These are phyloP conservation scores for Penicillium herquei DNA, from an alignment of 495 filamentous ascomycete genomes.

Conservation along the genomic window DNA sequence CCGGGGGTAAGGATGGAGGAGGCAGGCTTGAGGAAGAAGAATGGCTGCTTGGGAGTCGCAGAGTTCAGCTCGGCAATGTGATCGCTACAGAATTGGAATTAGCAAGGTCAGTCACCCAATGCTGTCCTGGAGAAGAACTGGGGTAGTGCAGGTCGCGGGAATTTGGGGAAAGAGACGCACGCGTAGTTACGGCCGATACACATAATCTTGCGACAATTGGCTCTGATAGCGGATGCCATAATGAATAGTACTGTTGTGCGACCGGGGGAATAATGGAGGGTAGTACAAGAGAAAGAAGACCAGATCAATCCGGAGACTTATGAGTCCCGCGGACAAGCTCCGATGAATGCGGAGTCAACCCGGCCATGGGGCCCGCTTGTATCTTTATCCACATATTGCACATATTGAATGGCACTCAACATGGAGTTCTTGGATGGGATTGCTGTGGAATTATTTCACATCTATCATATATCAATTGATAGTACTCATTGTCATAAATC, in stretches of 20 bases:
- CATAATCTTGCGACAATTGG: slow-evolving; percentile 80
- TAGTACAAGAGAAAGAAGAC: not conserved
- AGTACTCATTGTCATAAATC: too few species aligned
- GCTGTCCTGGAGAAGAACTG: not conserved
- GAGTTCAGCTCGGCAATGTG: slow-evolving; percentile 93
- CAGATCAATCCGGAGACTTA: not conserved
- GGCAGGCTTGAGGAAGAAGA: slow-evolving; percentile 97
- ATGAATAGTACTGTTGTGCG: slow-evolving; percentile 8
- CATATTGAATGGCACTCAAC: too few species aligned
- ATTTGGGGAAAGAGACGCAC: slow-evolving; percentile 49
- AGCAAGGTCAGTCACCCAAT: not conserved
- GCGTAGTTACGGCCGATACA: slow-evolving; percentile 99
- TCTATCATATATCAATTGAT: too few species aligned
- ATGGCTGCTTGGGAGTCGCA: slow-evolving; percentile 80
- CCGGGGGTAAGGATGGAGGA: slow-evolving; percentile 75
- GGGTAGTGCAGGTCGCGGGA: not conserved
- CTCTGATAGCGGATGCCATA: slow-evolving; percentile 42
- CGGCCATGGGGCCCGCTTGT: slow-evolving; percentile 12
- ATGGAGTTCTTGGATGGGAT: too few species aligned
- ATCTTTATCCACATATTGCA: slow-evolving; percentile 16
- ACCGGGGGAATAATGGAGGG: not conserved
- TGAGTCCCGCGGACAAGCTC: slow-evolving; percentile 11
- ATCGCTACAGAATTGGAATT: slow-evolving; percentile 55
- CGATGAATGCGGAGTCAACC: slow-evolving; percentile 17
- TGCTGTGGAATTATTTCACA: too few species aligned